phyloP scores from a whole-genome alignment of 176 grass and related monocot species.

The Pharus latifolius region DNA sequence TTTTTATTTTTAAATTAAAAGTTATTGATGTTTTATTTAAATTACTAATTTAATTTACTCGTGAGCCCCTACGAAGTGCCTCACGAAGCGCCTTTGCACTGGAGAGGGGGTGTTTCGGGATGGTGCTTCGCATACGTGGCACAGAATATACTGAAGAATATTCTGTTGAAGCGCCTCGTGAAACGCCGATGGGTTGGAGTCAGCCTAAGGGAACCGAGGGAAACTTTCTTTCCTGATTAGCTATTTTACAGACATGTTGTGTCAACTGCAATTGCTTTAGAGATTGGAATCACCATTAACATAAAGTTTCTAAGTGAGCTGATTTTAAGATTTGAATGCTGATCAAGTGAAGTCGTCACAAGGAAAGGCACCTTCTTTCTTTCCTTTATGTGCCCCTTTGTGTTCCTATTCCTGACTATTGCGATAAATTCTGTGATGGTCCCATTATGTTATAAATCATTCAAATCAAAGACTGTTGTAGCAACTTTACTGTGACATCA shows the following conservation, averaged over 20 bases:
- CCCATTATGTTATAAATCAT: neutral
- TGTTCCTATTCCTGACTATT: constrained; percentile 22
- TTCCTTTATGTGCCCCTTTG: constrained; percentile 9
- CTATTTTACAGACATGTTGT: neutral
- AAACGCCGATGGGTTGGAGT: too few relatives aligned
- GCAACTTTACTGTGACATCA: constrained; percentile 25
- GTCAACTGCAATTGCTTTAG: neutral
- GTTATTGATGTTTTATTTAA: too few relatives aligned
- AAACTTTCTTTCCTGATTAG: neutral
- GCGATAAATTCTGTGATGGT: constrained; percentile 6
- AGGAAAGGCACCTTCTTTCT: constrained; percentile 9
- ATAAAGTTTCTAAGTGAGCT: constrained; percentile 16
- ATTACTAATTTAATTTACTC: too few relatives aligned
- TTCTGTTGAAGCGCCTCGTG: too few relatives aligned
- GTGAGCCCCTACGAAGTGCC: too few relatives aligned
- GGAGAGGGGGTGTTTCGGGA: too few relatives aligned
- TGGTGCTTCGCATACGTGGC: too few relatives aligned
- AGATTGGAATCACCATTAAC: constrained; percentile 5
- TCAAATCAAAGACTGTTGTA: neutral
- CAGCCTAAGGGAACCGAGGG: neutral
- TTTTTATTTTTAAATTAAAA: too few relatives aligned
- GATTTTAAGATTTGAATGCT: constrained; percentile 12
- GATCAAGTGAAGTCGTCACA: constrained; percentile 19
- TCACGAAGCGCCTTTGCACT: too few relatives aligned
- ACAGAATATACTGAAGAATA: too few relatives aligned